These are phyloP conservation scores for Ascoidea asiatica DNA, from an alignment of 805 yeast species.

Conservation along the genomic window DNA sequence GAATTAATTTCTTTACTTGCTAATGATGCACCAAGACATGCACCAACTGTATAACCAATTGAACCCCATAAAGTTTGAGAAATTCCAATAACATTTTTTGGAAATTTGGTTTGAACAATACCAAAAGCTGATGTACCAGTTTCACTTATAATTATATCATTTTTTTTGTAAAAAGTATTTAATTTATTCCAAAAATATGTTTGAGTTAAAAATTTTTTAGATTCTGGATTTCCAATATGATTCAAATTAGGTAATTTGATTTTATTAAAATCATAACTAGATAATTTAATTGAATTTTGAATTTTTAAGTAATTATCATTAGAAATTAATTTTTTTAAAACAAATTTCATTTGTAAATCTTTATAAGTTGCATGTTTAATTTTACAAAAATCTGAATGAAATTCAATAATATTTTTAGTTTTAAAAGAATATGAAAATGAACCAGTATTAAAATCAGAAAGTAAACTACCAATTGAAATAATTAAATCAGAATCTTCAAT, in stretches of 20 bases:
- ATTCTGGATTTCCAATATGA: too few species aligned
- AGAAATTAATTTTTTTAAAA: slow-evolving; percentile 14
- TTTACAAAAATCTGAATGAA: slow-evolving; percentile 42
- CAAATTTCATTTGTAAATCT: slow-evolving; percentile 36
- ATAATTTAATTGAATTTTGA: too few species aligned
- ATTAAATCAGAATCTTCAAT: slow-evolving; percentile 68
- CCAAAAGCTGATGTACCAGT: slow-evolving; percentile 59
- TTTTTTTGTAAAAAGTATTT: slow-evolving; percentile 36
- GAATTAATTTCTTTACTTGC: slow-evolving; percentile 37
- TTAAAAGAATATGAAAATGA: slow-evolving; percentile 46
- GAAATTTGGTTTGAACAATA: slow-evolving; percentile 43
- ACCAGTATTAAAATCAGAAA: slow-evolving; percentile 86
- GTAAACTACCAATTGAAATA: slow-evolving; percentile 67
- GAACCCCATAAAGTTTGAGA: slow-evolving; percentile 57
- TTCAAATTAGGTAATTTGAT: too few species aligned
- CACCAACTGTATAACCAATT: slow-evolving; percentile 52
- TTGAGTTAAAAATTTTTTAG: too few species aligned
- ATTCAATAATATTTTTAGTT: slow-evolving; percentile 39
- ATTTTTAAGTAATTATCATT: not conserved
- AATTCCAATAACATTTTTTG: slow-evolving; percentile 35
- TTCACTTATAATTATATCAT: slow-evolving; percentile 47
- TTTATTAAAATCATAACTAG: too few species aligned
- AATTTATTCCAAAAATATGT: slow-evolving; percentile 38
- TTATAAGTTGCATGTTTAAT: slow-evolving; percentile 37
- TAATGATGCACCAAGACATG: slow-evolving; percentile 47